Base-by-base conservation (phyloP, 257 asterid species). In the Lycium ferocissimum region DNA sequence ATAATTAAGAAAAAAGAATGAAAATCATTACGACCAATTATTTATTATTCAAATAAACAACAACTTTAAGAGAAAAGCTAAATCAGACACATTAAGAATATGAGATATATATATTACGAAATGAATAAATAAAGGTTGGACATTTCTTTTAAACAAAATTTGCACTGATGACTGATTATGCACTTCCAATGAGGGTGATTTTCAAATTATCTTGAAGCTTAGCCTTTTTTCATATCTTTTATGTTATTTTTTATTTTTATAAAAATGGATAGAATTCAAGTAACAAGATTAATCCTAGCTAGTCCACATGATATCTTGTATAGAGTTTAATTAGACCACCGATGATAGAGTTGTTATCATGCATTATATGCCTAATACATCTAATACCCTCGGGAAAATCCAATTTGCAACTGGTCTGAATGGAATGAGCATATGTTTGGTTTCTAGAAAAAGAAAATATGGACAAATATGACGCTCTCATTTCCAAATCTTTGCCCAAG, bases 291-390 rank as follows among this genome's bases (percentile, higher is more conserved):
- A 65, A 73, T n/a, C 40, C 0, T 45, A 20, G 0, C 0, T 45
- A 20, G 0, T 45, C 71, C 72, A n/a, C 17, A 47, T 73, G 80
- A 18, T n/a, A 38, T n/a, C 10, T 73, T n/a, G 18, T 73, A 6
- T 69, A 37, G 13, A 38, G 51, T n/a, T 69, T 14, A 38, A 70
- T 73, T n/a, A n/a, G 11, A 73, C n/a, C 35, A 20, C 17, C 47
- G 59, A 18, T 73, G 59, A 73, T 20, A 47, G 59, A n/a, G n/a
- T 73, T n/a, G 80, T 47, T 73, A 73, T 45, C 59, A n/a, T 73
- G 22, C 80, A 73, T 35, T 14, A 67, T 14, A 67, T 35, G n/a
- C 49, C 2, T 6, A 35, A 67, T 67, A 67, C 7, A 33, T 9
- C 40, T 63, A 63, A 17, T 7, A 59, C 11, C 10, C 65, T 58